Evolutionary conservation across 2,329 filamentous ascomycete species (phyloP).

Genomic region (Penicillium thymicola): DNA sequence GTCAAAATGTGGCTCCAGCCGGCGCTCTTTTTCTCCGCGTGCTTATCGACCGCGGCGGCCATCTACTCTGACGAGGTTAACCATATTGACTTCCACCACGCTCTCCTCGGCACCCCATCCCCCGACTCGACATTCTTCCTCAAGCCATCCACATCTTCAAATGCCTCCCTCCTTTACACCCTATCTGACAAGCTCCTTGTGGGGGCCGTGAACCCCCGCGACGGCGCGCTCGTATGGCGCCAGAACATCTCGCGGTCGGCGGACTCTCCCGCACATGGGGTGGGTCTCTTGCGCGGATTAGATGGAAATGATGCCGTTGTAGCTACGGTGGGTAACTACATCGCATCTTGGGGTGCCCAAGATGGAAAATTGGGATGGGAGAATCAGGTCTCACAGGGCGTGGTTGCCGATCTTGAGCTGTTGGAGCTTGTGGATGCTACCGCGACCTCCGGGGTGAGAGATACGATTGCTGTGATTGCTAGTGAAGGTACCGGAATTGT

Average conservation of each 20-base stretch:
- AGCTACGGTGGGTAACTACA: slow-evolving; percentile 65
- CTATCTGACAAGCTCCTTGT: slow-evolving; percentile 79
- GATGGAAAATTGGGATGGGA: slow-evolving; percentile 79
- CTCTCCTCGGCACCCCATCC: slow-evolving; percentile 79
- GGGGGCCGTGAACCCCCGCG: slow-evolving; percentile 84
- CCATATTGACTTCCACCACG: slow-evolving; percentile 88
- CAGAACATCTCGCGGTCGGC: slow-evolving; percentile 62
- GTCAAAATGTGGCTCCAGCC: slow-evolving; percentile 42
- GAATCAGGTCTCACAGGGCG: slow-evolving; percentile 53
- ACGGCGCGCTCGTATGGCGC: slow-evolving; percentile 81
- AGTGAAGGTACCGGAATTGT: slow-evolving; percentile 56
- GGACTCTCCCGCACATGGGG: slow-evolving; percentile 13
- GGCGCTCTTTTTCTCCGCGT: slow-evolving; percentile 43
- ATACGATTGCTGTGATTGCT: slow-evolving; percentile 66
- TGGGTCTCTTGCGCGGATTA: slow-evolving; percentile 62
- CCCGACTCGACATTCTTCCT: slow-evolving; percentile 91
- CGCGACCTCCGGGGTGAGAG: slow-evolving; percentile 47
- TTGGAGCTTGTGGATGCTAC: slow-evolving; percentile 64
- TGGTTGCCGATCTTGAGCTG: slow-evolving; percentile 60
- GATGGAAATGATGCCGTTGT: slow-evolving; percentile 75
- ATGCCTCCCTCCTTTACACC: slow-evolving; percentile 86
- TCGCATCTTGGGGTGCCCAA: slow-evolving; percentile 79
- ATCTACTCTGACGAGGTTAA: slow-evolving; percentile 90
- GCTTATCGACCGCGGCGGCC: slow-evolving; percentile 55
- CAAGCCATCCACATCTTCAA: slow-evolving; percentile 73